Conservation (phyloP, 805 yeast genomes). For the Ogataea wickerhamii region DNA sequence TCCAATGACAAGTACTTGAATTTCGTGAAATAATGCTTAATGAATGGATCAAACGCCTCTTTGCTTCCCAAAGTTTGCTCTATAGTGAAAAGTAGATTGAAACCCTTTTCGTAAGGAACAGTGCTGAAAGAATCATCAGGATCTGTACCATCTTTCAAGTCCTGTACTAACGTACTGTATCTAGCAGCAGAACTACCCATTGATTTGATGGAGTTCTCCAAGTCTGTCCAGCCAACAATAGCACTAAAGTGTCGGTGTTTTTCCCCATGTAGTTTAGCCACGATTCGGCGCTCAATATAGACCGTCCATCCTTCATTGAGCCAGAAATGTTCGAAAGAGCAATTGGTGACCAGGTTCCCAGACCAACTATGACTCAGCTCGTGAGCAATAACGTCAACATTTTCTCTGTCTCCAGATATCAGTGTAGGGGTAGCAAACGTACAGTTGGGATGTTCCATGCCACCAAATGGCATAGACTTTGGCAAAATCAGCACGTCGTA, state of each 20-base stretch:
- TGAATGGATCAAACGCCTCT: conserved; percentile 69
- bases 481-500: conserved; percentile 82
- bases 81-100: conserved; percentile 68
- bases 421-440: conserved; percentile 90
- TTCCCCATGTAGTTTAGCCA: conserved; percentile 77
- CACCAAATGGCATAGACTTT: conserved; percentile 79
- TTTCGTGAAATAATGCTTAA: conserved; percentile 69
- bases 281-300: conserved; percentile 79
- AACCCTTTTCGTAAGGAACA: conserved; percentile 91
- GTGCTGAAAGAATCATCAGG: conserved; percentile 88
- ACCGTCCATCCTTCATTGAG: conserved; percentile 97
- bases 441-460: conserved; percentile 92
- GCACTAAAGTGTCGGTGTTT: conserved; percentile 74
- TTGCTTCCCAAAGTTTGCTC: conserved; percentile 76
- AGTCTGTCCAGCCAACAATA: conserved; percentile 84
- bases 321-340: conserved; percentile 94
- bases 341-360: conserved; percentile 86
- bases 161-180: conserved; percentile 64
- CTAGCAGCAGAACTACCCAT: conserved; percentile 52
- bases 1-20: conserved; percentile 72
- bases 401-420: conserved; percentile 77
- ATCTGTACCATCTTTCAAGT: conserved; percentile 64
- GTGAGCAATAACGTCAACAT: conserved; percentile 88
- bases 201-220: conserved; percentile 61
- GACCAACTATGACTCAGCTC: conserved; percentile 93